Conservation (phyloP, 2,329 filamentous ascomycete genomes). For the Pestalotiopsis sp. region DNA sequence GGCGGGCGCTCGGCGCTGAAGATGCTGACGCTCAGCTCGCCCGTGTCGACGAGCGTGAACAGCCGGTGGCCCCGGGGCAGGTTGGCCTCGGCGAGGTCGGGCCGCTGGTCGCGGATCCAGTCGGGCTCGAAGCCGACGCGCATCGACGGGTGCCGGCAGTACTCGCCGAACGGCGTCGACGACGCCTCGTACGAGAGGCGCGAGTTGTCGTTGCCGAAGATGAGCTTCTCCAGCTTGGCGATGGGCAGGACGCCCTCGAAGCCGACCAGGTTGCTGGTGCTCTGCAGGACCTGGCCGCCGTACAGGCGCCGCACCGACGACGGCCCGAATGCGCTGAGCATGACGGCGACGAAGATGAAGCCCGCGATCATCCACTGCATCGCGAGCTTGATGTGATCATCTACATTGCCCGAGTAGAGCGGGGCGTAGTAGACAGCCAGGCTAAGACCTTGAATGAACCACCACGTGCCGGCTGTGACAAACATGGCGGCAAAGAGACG, state of each 20-base stretch:
- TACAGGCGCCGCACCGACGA: conserved; percentile 22
- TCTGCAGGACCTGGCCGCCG: conserved; percentile 24
- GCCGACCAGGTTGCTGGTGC: conserved; percentile 26
- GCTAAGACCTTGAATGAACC: conserved; percentile 18
- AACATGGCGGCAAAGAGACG: conserved; percentile 18
- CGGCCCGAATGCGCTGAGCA: conserved; percentile 22
- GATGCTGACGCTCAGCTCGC: conserved; percentile 31
- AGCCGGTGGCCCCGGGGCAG: conserved; percentile 25
- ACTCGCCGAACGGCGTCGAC: conserved; percentile 22
- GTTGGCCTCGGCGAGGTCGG: background rate
- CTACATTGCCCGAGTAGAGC: background rate
- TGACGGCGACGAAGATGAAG: conserved; percentile 15
- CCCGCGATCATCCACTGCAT: conserved; percentile 15
- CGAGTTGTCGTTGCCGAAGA: conserved; percentile 27
- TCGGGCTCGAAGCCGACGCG: conserved; percentile 27
- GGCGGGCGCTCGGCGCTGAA: conserved; percentile 33
- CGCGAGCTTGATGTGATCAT: background rate
- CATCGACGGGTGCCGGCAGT: conserved; percentile 19
- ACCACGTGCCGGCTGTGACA: conserved; percentile 19
- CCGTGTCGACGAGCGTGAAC: conserved; percentile 36
- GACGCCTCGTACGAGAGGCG: conserved; percentile 29
- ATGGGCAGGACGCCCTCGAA: conserved; percentile 30
- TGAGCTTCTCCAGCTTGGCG: conserved; percentile 23
- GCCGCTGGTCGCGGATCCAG: conserved; percentile 15
- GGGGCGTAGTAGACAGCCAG: conserved; percentile 19